Percentiles rank a stretch among this genome's conserved stretches.
Evolutionary conservation across 208 protist species (phyloP).

Genomic region (Trichomonas tenax): DNA sequence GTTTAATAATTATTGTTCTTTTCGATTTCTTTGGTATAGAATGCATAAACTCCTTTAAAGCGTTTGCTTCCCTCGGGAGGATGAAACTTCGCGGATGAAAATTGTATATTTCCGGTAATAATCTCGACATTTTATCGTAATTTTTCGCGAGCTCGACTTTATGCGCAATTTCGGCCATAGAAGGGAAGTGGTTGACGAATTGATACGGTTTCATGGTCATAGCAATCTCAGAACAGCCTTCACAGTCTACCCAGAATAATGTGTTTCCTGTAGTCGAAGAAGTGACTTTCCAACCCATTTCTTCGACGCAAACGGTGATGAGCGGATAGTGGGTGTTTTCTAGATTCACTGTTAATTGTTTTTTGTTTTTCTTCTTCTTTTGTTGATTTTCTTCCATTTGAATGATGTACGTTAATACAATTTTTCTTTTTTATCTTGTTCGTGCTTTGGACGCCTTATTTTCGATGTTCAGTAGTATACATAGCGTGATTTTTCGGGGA

Average conservation of each 20-base stretch:
- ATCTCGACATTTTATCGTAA: not conserved
- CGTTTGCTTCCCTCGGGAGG: not conserved
- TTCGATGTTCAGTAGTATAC: no score
- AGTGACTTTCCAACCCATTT: not conserved
- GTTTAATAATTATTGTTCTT: conserved; percentile 25
- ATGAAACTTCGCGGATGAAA: not conserved
- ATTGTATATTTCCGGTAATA: conserved; percentile 5
- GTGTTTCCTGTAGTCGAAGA: not conserved
- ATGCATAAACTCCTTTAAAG: not conserved
- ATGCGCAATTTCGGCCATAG: not conserved
- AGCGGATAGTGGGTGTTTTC: not conserved
- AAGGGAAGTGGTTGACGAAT: not conserved
- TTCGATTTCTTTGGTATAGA: not conserved
- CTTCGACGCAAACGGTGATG: not conserved
- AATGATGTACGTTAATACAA: no score
- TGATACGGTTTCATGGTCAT: not conserved
- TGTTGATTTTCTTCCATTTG: not conserved
- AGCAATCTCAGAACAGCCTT: not conserved
- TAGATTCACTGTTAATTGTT: not conserved
- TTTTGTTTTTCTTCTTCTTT: not conserved
- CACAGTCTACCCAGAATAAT: not conserved
- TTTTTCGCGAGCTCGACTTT: not conserved
- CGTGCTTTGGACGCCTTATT: no score
- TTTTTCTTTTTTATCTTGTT: no score
- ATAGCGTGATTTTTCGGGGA: no score